Base-by-base conservation (phyloP, 192 early-diverging fungal species). In the Nowakowskiella sp. region DNA sequence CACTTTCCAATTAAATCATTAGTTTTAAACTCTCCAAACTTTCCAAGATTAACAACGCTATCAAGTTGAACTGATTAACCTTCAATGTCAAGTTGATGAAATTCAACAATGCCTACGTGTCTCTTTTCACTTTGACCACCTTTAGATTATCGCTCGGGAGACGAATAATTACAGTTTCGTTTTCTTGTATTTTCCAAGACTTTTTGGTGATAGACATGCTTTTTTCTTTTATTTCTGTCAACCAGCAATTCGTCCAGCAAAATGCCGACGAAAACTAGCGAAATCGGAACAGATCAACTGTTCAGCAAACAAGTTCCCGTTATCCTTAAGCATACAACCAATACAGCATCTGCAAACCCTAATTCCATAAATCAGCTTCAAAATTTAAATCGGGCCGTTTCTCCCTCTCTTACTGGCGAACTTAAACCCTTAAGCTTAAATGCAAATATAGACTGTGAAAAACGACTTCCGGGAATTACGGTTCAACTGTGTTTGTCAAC, bases 61-160 rank as follows among this genome's bases (percentile, higher is more conserved):
- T n/a, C n/a, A n/a, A n/a, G n/a, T n/a, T n/a, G n/a, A n/a, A n/a
- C n/a, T n/a, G n/a, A n/a, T n/a, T n/a, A n/a, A n/a, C n/a, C n/a
- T n/a, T n/a, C n/a, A n/a, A n/a, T n/a, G 6, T 51, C 8, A 8
- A 42, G 22, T 6, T 36, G n/a, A 34, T 10, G 13, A 55, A 54
- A 13, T 9, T 19, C 1, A 55, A n/a, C n/a, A n/a, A 43, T n/a
- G 25, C 54, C 45, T 8, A 7, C 66, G 61, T 80, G 53, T 73
- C 73, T 10, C 81, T 66, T 44, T 80, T 78, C 42, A 88, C 51
- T 51, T 72, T 72, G 36, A 88, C 82, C 31, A 86, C 70, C 58
- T 94, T 94, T 49, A 75, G 57, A 70, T 91, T 92, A 42, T 77
- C 80, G 65, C 87, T 90, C 27, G 91, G 90, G 77, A 92, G 81